Conservation (phyloP, 805 yeast genomes). For the Saccharomycopsis fermentans region DNA sequence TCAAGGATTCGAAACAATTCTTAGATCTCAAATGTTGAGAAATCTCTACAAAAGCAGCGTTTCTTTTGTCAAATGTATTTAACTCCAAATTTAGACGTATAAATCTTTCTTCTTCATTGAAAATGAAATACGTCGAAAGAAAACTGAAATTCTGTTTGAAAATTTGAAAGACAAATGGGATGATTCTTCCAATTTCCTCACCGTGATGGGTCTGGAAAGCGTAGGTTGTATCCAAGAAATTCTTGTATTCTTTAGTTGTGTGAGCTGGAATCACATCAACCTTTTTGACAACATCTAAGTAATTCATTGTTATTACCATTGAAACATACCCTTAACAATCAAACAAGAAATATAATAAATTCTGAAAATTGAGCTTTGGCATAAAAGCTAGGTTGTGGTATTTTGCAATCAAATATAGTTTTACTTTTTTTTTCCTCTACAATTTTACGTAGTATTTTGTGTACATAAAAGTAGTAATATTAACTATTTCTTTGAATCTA, state of each 20-base stretch:
- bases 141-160: slow-evolving; percentile 19
- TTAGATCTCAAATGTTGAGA: slow-evolving; percentile 33
- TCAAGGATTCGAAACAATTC: slow-evolving; percentile 29
- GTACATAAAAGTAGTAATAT: too few species aligned
- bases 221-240: slow-evolving; percentile 20
- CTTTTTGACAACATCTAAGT: slow-evolving; percentile 20
- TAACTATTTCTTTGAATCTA: too few species aligned
- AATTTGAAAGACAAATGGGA: slow-evolving; percentile 24
- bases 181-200: slow-evolving; percentile 27
- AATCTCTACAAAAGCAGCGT: slow-evolving; percentile 30
- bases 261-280: slow-evolving; percentile 26
- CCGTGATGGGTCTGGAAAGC: slow-evolving; percentile 27
- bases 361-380: too few species aligned
- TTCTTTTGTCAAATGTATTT: slow-evolving; percentile 33
- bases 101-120: slow-evolving; percentile 22
- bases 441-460: too few species aligned
- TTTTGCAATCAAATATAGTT: too few species aligned
- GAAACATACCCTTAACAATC: background rate
- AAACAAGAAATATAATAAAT: background rate
- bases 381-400: too few species aligned
- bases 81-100: slow-evolving; percentile 26
- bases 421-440: too few species aligned
- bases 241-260: background rate
- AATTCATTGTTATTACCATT: background rate
- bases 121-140: slow-evolving; percentile 15